Conservation (phyloP, 768 basidiomycete genomes). For the Piloderma croceum region DNA sequence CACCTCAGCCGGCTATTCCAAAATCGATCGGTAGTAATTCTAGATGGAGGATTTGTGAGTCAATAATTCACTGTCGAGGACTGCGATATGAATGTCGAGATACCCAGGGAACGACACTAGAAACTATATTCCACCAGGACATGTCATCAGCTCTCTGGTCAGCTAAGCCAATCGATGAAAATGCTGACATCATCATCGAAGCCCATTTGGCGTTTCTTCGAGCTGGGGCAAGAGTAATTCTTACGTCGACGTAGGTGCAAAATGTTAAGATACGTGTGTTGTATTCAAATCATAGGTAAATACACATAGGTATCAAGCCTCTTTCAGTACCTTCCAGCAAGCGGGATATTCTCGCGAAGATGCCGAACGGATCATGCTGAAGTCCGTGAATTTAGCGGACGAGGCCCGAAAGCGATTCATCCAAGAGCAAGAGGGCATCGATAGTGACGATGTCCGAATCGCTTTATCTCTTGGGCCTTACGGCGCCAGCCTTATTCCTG, state of each 20-base stretch:
- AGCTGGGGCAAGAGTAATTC: constrained; percentile 61
- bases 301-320: constrained; percentile 61
- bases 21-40: constrained; percentile 15
- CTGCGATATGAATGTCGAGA: constrained; percentile 4
- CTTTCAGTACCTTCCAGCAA: constrained; percentile 45
- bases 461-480: constrained; percentile 72
- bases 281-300: no score
- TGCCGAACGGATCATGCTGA: constrained; percentile 45
- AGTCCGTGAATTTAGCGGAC: constrained; percentile 45
- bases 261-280: no score
- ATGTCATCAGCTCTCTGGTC: constrained; percentile 69
- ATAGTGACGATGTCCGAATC: constrained; percentile 34
- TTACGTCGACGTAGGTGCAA: constrained; percentile 66
- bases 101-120: constrained; percentile 56
- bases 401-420: constrained; percentile 38
- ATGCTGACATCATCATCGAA: constrained; percentile 48
- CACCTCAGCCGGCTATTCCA: constrained; percentile 12
- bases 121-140: constrained; percentile 41
- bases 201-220: constrained; percentile 59
- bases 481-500: constrained; percentile 58
- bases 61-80: not conserved
- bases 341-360: constrained; percentile 43
- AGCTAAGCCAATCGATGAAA: constrained; percentile 48
- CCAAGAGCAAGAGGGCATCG: constrained; percentile 14
- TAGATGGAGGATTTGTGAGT: constrained; percentile 47